A percentile compares a stretch with the other conserved stretches of the same genome.
These are phyloP conservation scores for Craterostigma plantagineum DNA, from an alignment of 257 asterid genomes.

Conservation along the genomic window DNA sequence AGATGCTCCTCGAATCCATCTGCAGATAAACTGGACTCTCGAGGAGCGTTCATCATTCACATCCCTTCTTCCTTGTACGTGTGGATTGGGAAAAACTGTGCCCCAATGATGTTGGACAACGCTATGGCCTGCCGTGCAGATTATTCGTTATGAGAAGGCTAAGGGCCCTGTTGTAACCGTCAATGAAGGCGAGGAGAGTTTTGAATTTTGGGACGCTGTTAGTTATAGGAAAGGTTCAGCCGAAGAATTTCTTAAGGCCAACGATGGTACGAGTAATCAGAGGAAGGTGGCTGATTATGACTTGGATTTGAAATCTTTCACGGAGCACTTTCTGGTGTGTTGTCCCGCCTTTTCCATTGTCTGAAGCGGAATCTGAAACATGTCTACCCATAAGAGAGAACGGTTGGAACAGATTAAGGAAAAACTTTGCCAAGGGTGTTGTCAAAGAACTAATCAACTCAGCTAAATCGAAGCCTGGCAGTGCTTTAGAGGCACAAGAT, in stretches of 20 bases:
- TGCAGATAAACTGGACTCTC: constrained; percentile 49
- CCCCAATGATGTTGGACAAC: constrained; percentile 47
- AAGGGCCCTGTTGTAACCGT: constrained; percentile 41
- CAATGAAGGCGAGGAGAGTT: constrained; percentile 60
- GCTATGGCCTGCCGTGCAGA: constrained; percentile 62
- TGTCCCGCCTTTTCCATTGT: constrained; percentile 44
- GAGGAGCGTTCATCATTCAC: constrained; percentile 84
- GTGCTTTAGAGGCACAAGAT: constrained; percentile 13
- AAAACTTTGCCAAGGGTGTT: constrained; percentile 30
- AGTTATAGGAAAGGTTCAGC: constrained; percentile 27
- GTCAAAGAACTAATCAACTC: constrained; percentile 36
- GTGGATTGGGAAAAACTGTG: constrained; percentile 65
- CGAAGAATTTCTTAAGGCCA: constrained; percentile 10
- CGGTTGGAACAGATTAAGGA: constrained; percentile 54
- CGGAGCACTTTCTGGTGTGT: constrained; percentile 47
- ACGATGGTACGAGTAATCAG: constrained; percentile 9
- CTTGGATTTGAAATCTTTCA: constrained; percentile 44
- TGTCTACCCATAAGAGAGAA: constrained; percentile 43
- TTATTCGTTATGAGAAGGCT: constrained; percentile 62
- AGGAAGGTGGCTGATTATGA: constrained; percentile 34
- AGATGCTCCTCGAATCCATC: constrained; percentile 34
- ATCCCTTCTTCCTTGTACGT: constrained; percentile 60
- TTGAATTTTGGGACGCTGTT: constrained; percentile 65
- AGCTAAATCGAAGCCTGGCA: constrained; percentile 19
- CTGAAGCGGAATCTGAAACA: constrained; percentile 41